These are phyloP conservation scores for Kodamaea alishanica DNA, from an alignment of 1,139 yeast species.

Conservation along the genomic window DNA sequence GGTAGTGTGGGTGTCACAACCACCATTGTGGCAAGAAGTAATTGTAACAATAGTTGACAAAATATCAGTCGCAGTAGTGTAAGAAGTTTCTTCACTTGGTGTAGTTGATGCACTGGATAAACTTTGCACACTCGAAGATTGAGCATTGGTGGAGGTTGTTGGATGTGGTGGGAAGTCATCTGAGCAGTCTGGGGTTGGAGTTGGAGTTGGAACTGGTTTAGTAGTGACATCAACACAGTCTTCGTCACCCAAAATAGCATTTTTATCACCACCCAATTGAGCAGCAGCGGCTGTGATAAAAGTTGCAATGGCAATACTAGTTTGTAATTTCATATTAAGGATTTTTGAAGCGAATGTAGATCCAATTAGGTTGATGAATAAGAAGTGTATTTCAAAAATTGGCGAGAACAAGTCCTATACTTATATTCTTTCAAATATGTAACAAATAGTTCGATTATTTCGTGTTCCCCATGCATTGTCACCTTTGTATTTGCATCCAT, in stretches of 20 bases:
- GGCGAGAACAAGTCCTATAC: too few species aligned
- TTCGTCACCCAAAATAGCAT: conserved; percentile 1
- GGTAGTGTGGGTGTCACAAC: conserved; percentile 16
- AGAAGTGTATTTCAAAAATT: too few species aligned
- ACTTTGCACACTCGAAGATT: conserved; percentile 7
- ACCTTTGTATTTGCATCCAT: too few species aligned
- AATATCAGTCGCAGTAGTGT: conserved; percentile 8
- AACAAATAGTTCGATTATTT: too few species aligned
- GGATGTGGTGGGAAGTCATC: not conserved
- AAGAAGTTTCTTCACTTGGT: not conserved
- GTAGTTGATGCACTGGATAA: conserved; percentile 5
- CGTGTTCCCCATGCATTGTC: too few species aligned
- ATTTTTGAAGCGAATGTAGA: too few species aligned
- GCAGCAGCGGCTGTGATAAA: conserved; percentile 7
- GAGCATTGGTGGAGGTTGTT: not conserved
- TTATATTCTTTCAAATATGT: too few species aligned
- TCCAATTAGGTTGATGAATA: too few species aligned
- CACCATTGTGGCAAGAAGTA: conserved; percentile 18
- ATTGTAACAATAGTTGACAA: conserved; percentile 19
- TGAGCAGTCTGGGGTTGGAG: not conserved
- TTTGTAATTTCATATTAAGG: not conserved
- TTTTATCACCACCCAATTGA: conserved; percentile 5
- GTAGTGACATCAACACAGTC: not conserved
- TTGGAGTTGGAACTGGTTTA: not conserved
- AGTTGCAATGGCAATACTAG: conserved; percentile 8